Evolutionary conservation across 306 rosid species (phyloP).

Genomic region (Clitoria ternatea): DNA sequence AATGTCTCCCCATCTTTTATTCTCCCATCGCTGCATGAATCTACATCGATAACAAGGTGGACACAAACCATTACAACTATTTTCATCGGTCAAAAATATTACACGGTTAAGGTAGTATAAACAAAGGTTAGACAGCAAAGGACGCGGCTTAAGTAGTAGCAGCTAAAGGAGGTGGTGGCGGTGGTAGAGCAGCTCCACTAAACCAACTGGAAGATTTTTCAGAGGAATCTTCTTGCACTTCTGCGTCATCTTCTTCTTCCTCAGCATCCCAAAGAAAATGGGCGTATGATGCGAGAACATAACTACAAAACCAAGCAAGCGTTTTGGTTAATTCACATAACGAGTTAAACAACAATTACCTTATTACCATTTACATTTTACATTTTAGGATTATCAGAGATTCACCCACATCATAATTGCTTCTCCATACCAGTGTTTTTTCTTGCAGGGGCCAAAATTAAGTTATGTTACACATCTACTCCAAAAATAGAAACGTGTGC

Average conservation of each 20-base stretch:
- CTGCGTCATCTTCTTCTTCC: constrained; percentile 48
- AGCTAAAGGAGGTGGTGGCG: constrained; percentile 46
- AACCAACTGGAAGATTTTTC: constrained; percentile 36
- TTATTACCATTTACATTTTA: not conserved
- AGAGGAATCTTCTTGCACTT: constrained; percentile 25
- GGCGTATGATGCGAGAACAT: constrained; percentile 81
- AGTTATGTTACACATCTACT: too few relatives aligned
- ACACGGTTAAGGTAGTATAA: constrained; percentile 25
- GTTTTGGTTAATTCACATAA: constrained; percentile 6
- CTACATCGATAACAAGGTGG: constrained; percentile 6
- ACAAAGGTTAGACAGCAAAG: constrained; percentile 38
- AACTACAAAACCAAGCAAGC: constrained; percentile 47
- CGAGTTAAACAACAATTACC: not conserved
- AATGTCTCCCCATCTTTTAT: constrained; percentile 16
- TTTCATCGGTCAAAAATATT: constrained; percentile 30
- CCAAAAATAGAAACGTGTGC: too few relatives aligned
- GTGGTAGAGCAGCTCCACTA: constrained; percentile 43
- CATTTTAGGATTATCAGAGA: not conserved
- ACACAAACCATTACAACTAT: constrained; percentile 12
- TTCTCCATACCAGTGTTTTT: not conserved
- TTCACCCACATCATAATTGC: not conserved
- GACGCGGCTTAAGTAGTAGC: constrained; percentile 47
- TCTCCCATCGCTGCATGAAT: constrained; percentile 9
- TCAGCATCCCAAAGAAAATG: constrained; percentile 87
- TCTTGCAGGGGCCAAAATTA: too few relatives aligned